Percentiles rank a stretch among this genome's conserved stretches.
These are phyloP conservation scores for Jasminum sambac DNA, from an alignment of 257 asterid species.

Conservation along the genomic window DNA sequence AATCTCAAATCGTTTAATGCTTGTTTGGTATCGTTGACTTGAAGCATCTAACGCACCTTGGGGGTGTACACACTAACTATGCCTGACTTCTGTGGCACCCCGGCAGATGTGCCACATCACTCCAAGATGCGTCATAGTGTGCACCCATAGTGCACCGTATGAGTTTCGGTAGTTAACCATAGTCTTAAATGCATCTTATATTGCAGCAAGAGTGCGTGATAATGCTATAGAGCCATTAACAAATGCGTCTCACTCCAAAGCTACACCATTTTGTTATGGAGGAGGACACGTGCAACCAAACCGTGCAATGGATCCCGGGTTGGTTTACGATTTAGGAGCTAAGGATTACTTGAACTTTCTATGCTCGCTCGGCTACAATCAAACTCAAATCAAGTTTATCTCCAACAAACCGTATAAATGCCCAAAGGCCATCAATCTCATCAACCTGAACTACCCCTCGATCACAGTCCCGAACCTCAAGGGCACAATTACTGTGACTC, in stretches of 20 bases:
- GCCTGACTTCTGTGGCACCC: too few species aligned
- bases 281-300: conserved; percentile 87
- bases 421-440: conserved; percentile 36
- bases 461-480: conserved; percentile 69
- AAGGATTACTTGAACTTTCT: conserved; percentile 64
- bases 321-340: conserved; percentile 61
- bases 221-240: conserved; percentile 53
- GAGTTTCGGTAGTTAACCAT: neutral
- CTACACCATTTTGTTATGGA: conserved; percentile 83
- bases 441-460: conserved; percentile 79
- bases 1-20: neutral
- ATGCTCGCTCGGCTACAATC: conserved; percentile 64
- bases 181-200: neutral
- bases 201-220: conserved; percentile 67
- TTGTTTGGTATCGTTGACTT: too few species aligned
- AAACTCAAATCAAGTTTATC: conserved; percentile 43
- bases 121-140: too few species aligned
- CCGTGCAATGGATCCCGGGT: conserved; percentile 92
- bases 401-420: conserved; percentile 41
- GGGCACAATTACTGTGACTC: conserved; percentile 47
- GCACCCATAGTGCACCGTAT: too few species aligned
- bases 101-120: too few species aligned
- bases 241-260: conserved; percentile 51
- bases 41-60: too few species aligned
- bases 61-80: too few species aligned